phyloP scores from a whole-genome alignment of 345 rosid genomes.

The Sisymbrium irio region DNA sequence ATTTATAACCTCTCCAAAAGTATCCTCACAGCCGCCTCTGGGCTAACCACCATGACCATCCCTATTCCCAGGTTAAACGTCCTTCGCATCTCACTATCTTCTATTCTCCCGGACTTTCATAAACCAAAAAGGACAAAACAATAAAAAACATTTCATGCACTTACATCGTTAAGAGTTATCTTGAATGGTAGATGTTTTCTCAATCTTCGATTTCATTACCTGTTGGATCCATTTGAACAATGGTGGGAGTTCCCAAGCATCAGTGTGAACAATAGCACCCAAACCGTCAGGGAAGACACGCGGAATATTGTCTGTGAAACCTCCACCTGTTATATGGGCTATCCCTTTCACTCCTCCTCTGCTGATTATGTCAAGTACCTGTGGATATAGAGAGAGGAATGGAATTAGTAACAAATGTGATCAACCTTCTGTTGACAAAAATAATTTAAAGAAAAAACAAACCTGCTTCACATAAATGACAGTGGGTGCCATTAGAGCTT shows the following conservation, averaged over 20 bases:
- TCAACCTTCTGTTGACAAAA: neutral
- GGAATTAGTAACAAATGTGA: neutral
- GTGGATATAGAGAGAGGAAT: neutral
- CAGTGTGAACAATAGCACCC: conserved; percentile 61
- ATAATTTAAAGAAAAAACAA: neutral
- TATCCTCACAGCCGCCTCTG: conserved; percentile 59
- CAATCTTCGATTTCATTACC: conserved; percentile 39
- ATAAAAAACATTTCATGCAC: too few species aligned
- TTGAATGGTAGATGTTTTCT: neutral
- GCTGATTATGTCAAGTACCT: conserved; percentile 78
- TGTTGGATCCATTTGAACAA: conserved; percentile 89
- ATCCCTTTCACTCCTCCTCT: conserved; percentile 88
- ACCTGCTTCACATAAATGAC: conserved; percentile 91
- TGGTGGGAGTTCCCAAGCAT: conserved; percentile 72
- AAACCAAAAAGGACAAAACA: neutral
- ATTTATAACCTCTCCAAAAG: conserved; percentile 68
- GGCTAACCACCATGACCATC: conserved; percentile 70
- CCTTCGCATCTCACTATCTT: conserved; percentile 82
- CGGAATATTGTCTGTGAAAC: conserved; percentile 87
- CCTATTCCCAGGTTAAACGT: conserved; percentile 95
- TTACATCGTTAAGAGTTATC: neutral
- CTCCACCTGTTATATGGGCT: conserved; percentile 94
- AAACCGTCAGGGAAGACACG: conserved; percentile 79
- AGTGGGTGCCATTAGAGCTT: conserved; percentile 95
- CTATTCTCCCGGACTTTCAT: conserved; percentile 66